Conservation (phyloP, 352 stramenopile species). For the Pythium biforme region DNA sequence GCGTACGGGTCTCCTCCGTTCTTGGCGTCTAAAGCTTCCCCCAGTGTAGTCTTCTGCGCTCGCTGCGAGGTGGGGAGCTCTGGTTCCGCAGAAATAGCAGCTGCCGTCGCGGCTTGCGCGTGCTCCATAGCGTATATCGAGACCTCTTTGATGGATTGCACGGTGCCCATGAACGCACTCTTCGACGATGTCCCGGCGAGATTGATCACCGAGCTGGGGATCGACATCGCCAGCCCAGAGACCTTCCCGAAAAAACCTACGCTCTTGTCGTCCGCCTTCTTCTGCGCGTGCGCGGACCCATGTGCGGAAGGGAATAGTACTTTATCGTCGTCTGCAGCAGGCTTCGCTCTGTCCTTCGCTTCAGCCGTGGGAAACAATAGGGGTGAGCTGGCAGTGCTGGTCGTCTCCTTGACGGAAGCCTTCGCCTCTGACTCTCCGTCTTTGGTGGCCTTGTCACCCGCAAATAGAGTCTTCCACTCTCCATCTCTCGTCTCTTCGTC, state of each 20-base stretch:
- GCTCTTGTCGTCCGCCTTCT: conserved; percentile 23
- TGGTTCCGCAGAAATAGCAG: conserved; percentile 54
- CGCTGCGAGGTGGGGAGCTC: conserved; percentile 26
- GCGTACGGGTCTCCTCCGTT: conserved; percentile 32
- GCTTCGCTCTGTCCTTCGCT: conserved; percentile 8
- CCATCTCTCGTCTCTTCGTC: conserved; percentile 18
- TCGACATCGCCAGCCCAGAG: conserved; percentile 50
- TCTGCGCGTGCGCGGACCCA: conserved; percentile 6
- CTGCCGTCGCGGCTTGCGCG: conserved; percentile 60
- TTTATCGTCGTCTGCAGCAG: conserved; percentile 1
- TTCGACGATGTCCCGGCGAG: conserved; percentile 63
- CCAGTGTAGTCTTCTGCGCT: conserved; percentile 14
- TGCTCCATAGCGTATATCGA: conserved; percentile 76
- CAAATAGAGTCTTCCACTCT: conserved; percentile 48
- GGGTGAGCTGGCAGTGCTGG: background rate
- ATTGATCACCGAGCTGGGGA: conserved; percentile 65
- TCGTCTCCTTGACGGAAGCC: background rate
- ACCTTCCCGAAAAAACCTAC: conserved; percentile 65
- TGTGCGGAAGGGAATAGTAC: conserved; percentile 23
- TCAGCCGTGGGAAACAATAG: conserved; percentile 23
- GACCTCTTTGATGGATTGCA: conserved; percentile 73
- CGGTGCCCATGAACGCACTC: conserved; percentile 60
- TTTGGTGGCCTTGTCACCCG: conserved; percentile 1
- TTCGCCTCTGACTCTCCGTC: conserved; percentile 1
- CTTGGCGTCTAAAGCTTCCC: conserved; percentile 16